A percentile compares a stretch with the other conserved stretches of the same genome.
Evolutionary conservation across 2,329 filamentous ascomycete genomes (phyloP).

Genomic region (Colletotrichum sp.): DNA sequence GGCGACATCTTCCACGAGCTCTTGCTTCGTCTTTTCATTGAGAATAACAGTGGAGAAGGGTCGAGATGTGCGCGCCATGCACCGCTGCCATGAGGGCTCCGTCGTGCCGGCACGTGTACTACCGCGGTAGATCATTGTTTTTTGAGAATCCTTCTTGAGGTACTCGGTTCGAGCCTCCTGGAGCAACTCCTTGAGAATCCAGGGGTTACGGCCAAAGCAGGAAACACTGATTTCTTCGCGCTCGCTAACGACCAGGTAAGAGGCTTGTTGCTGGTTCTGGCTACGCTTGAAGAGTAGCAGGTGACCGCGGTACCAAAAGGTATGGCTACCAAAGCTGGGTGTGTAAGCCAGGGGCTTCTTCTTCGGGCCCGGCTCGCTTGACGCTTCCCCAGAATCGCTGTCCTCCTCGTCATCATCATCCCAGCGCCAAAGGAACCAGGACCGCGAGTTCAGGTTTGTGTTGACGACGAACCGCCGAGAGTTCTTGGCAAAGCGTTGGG

Average conservation of each 20-base stretch:
- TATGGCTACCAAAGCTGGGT: slow-evolving; percentile 69
- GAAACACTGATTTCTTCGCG: slow-evolving; percentile 65
- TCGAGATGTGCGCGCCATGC: slow-evolving; percentile 63
- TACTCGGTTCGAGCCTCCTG: slow-evolving; percentile 61
- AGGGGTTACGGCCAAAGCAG: slow-evolving; percentile 66
- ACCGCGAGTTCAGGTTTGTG: slow-evolving; percentile 61
- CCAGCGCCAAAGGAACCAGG: slow-evolving; percentile 52
- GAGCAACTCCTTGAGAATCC: slow-evolving; percentile 66
- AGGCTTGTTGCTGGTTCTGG: slow-evolving; percentile 48
- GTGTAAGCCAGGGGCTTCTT: slow-evolving; percentile 66
- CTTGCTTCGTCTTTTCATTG: slow-evolving; percentile 63
- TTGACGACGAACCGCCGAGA: slow-evolving; percentile 70
- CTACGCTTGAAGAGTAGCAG: slow-evolving; percentile 63
- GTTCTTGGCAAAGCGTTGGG: slow-evolving; percentile 63
- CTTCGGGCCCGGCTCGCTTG: slow-evolving; percentile 27
- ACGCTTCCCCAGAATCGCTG: slow-evolving; percentile 36
- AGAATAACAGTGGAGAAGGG: slow-evolving; percentile 72
- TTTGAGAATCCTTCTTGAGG: slow-evolving; percentile 61
- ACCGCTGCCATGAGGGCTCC: slow-evolving; percentile 64
- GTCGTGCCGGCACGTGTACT: slow-evolving; percentile 42
- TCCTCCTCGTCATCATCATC: slow-evolving; percentile 52
- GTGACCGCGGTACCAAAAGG: slow-evolving; percentile 69
- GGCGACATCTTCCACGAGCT: slow-evolving; percentile 63
- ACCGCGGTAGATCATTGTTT: slow-evolving; percentile 71
- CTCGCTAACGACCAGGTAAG: slow-evolving; percentile 48